Conservation (phyloP, 2,329 filamentous ascomycete species). For the Lasiodiplodia citricola region DNA sequence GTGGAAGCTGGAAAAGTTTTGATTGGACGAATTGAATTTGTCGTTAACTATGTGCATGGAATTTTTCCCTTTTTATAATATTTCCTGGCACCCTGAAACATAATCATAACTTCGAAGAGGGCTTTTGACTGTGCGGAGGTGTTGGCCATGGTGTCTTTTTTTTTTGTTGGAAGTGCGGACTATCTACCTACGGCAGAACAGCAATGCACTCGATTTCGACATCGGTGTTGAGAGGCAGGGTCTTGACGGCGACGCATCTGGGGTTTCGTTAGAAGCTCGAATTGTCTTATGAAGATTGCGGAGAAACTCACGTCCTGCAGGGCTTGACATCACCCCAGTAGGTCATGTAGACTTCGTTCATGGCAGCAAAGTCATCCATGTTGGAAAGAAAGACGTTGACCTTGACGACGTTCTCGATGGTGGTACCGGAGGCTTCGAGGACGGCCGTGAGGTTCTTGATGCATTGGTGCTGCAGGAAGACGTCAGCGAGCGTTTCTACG, state of each 20-base stretch:
- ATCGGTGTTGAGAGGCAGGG: slow-evolving; percentile 32
- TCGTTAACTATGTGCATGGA: background rate
- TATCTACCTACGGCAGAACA: slow-evolving; percentile 27
- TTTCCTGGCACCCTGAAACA: background rate
- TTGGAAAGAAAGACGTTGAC: slow-evolving; percentile 39
- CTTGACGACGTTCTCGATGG: slow-evolving; percentile 39
- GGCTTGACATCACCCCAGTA: slow-evolving; percentile 27
- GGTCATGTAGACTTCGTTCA: slow-evolving; percentile 40
- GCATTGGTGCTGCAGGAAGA: slow-evolving; percentile 10
- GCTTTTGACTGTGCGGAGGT: background rate
- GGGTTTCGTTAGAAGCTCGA: background rate
- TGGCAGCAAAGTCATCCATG: slow-evolving; percentile 38
- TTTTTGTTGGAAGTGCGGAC: background rate
- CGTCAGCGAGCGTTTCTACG: background rate
- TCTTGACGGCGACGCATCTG: slow-evolving; percentile 32
- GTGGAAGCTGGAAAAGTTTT: background rate
- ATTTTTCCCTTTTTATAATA: background rate
- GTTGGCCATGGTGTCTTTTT: background rate
- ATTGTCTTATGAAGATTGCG: too few relatives aligned
- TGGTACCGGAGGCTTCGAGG: slow-evolving; percentile 36
- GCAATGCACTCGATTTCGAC: slow-evolving; percentile 39
- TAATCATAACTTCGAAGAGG: background rate
- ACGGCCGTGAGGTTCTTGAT: slow-evolving; percentile 28
- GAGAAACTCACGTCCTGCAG: slow-evolving; percentile 18
- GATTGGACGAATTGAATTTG: background rate